Percentiles rank a stretch among this genome's conserved stretches.
These are phyloP conservation scores for Fusarium sp. DNA, from an alignment of 2,329 filamentous ascomycete species.

Conservation along the genomic window DNA sequence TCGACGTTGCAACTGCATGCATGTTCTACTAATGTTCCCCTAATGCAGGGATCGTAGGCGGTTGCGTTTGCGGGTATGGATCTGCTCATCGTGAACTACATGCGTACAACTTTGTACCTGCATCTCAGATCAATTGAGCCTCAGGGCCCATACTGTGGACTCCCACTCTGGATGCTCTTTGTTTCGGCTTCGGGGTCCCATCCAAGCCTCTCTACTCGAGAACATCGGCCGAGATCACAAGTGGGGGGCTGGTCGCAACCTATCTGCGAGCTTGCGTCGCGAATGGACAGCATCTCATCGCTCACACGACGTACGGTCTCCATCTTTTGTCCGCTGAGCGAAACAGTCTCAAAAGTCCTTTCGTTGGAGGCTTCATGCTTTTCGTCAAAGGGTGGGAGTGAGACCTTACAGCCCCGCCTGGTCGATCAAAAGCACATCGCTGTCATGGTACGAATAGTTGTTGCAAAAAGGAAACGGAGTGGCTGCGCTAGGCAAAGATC, in stretches of 20 bases:
- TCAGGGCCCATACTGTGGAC: constrained; percentile 2
- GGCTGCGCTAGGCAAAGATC: constrained; percentile 21
- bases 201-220: constrained; percentile 33
- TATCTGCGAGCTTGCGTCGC: constrained; percentile 2
- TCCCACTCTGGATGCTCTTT: constrained; percentile 13
- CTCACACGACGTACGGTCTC: neutral
- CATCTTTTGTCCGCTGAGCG: constrained; percentile 17
- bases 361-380: constrained; percentile 32
- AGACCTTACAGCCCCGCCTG: constrained; percentile 13
- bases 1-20: constrained; percentile 23
- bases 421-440: constrained; percentile 21
- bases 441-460: constrained; percentile 11
- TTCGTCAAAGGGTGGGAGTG: constrained; percentile 12
- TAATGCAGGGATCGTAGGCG: constrained; percentile 4
- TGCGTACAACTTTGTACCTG: constrained; percentile 29
- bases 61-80: constrained; percentile 10
- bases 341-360: constrained; percentile 21
- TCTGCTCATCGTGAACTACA: constrained; percentile 11
- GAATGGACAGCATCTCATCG: constrained; percentile 8
- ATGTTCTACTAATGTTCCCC: neutral
- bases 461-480: constrained; percentile 22
- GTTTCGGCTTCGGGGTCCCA: constrained; percentile 27
- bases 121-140: constrained; percentile 22
- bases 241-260: constrained; percentile 8
- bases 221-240: constrained; percentile 24